Evolutionary conservation across 208 protist genomes (phyloP).

Genomic region (Leishmania gerbilli): DNA sequence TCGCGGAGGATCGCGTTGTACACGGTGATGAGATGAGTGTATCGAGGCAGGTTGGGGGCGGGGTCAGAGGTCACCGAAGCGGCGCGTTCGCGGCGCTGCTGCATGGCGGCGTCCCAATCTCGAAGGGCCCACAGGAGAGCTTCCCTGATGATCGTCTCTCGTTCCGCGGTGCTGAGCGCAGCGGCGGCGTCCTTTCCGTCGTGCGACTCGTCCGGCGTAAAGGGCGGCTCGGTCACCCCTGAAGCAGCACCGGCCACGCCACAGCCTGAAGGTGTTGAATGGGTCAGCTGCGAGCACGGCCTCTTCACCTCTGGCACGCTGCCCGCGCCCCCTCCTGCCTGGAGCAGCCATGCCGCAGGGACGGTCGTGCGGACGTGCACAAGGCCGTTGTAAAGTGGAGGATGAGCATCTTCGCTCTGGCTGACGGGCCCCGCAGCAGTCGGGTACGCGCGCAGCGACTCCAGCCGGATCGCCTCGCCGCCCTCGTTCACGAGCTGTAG

Average conservation of each 20-base stretch:
- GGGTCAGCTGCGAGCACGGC: not conserved
- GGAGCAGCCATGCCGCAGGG: constrained; percentile 10
- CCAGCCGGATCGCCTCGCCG: constrained; percentile 1
- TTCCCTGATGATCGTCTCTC: constrained; percentile 1
- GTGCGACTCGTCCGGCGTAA: not conserved
- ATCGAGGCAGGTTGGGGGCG: constrained; percentile 1
- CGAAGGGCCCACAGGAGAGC: constrained; percentile 5
- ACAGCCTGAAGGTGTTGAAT: not conserved
- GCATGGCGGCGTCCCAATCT: constrained; percentile 9
- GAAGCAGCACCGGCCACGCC: not conserved
- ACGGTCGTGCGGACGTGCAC: constrained; percentile 24
- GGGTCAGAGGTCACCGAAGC: not conserved
- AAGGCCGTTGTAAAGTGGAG: constrained; percentile 16
- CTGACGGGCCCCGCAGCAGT: not conserved
- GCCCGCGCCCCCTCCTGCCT: not conserved
- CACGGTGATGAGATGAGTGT: constrained; percentile 1
- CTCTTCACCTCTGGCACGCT: constrained; percentile 1
- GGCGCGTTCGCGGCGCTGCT: not conserved
- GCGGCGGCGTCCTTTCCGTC: not conserved
- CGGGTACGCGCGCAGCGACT: not conserved
- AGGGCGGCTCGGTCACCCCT: not conserved
- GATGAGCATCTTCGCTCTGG: not conserved
- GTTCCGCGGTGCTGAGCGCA: constrained; percentile 2
- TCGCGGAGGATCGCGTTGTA: constrained; percentile 6
- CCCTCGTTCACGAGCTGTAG: constrained; percentile 36